phyloP scores from a whole-genome alignment of 2,329 filamentous ascomycete genomes.

The Epichloe gansuensis region DNA sequence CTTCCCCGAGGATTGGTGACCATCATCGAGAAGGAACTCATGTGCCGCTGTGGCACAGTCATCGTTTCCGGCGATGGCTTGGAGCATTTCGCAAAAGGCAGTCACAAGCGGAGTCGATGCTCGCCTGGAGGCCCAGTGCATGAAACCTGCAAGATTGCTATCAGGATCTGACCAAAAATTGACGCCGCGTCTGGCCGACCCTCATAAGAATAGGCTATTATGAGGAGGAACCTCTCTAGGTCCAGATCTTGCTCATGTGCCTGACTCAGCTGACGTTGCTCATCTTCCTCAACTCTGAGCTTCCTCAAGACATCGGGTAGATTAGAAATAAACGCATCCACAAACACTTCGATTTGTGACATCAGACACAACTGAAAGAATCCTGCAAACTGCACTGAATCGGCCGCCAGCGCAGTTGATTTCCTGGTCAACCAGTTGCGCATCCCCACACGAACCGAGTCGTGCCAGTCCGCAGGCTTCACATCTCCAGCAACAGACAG shows the following conservation, averaged over 20 bases:
- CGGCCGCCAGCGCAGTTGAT: slow-evolving; percentile 54
- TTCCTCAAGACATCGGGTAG: slow-evolving; percentile 84
- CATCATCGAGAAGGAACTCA: slow-evolving; percentile 80
- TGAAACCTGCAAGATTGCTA: slow-evolving; percentile 84
- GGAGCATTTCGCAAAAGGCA: slow-evolving; percentile 93
- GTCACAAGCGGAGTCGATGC: slow-evolving; percentile 93
- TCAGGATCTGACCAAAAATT: slow-evolving; percentile 90
- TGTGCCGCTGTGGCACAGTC: slow-evolving; percentile 78
- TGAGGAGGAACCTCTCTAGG: slow-evolving; percentile 80
- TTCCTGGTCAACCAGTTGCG: slow-evolving; percentile 75
- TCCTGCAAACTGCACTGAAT: slow-evolving; percentile 55
- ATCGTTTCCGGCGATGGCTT: slow-evolving; percentile 72
- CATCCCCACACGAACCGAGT: slow-evolving; percentile 73
- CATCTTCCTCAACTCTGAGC: slow-evolving; percentile 79
- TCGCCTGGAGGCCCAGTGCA: slow-evolving; percentile 92
- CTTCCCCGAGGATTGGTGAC: slow-evolving; percentile 59
- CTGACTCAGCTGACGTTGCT: slow-evolving; percentile 60
- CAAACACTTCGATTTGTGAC: slow-evolving; percentile 73
- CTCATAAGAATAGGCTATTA: slow-evolving; percentile 87
- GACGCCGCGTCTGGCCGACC: slow-evolving; percentile 68
- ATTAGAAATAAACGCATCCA: slow-evolving; percentile 88
- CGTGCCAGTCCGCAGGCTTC: slow-evolving; percentile 71
- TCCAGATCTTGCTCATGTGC: slow-evolving; percentile 56
- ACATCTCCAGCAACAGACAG: slow-evolving; percentile 75
- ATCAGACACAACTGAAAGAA: slow-evolving; percentile 64